Evolutionary conservation across 73 alveolate species (phyloP).

Genomic region (Uronychia setigera): DNA sequence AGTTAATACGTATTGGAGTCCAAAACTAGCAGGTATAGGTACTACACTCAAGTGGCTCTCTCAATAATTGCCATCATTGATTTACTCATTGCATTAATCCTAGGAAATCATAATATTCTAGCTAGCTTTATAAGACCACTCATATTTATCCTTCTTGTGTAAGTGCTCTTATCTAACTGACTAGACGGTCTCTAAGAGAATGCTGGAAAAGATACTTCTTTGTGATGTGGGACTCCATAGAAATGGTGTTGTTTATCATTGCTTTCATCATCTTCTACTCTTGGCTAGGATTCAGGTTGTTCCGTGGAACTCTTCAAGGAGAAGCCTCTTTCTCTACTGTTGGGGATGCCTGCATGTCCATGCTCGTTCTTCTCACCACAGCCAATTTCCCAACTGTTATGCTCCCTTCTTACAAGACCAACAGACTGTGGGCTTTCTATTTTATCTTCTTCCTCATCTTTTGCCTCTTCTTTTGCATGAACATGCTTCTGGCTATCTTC

Average conservation of each 20-base stretch:
- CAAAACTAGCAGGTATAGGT: conserved; percentile 4
- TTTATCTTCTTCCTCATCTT: conserved; percentile 38
- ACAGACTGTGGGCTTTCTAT: conserved; percentile 23
- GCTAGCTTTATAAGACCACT: conserved; percentile 15
- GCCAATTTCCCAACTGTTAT: conserved; percentile 67
- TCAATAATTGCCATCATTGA: conserved; percentile 16
- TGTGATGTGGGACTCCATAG: conserved; percentile 42
- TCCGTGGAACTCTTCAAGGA: conserved; percentile 47
- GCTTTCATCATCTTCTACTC: conserved; percentile 29
- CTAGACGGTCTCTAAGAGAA: conserved; percentile 40
- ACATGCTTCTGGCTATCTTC: conserved; percentile 54
- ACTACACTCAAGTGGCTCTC: not conserved
- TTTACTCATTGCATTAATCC: conserved; percentile 12
- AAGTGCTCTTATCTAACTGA: not conserved
- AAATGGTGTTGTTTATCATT: conserved; percentile 19
- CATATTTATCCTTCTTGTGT: not conserved
- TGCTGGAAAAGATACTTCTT: conserved; percentile 9
- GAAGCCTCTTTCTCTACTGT: conserved; percentile 32
- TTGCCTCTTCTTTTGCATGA: conserved; percentile 47
- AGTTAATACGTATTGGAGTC: not conserved
- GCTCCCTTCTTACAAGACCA: conserved; percentile 58
- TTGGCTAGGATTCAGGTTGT: conserved; percentile 22
- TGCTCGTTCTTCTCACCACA: conserved; percentile 58
- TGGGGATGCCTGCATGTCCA: conserved; percentile 23
- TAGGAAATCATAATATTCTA: not conserved